Base-by-base conservation (phyloP, 2,329 filamentous ascomycete genomes). In the Diplodia mutila region DNA sequence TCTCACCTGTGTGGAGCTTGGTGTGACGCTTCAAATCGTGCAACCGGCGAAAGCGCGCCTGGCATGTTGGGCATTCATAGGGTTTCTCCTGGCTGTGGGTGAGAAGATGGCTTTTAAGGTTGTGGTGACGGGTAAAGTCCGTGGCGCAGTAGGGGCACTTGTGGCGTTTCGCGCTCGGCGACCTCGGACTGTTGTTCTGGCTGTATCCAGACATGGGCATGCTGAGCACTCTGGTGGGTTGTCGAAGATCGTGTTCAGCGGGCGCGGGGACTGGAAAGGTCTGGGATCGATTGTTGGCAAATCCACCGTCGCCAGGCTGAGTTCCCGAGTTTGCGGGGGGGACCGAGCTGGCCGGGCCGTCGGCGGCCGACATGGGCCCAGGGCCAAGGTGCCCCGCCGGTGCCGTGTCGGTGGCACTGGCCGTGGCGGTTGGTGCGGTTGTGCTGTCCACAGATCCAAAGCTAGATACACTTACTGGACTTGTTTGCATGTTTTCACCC, bases 1-100 rank as follows among this genome's bases (percentile, higher is more conserved):
- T 90, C 82, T 99, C 95, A 66, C 95, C 95, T 0, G 94, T 98
- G 76, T 99, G 95, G 25, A 99, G 86, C 80, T 99, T 99, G 71
- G 91, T 93, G 78, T 99, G 95, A 49, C 95, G 89, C 82, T 99
- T 99, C 71, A 99, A 81, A 75, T 99, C 95, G 77, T 99, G 95
- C 63, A 98, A 84, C 70, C 95, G 89, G 66, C 95, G 88, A 80
- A 99, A 99, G 64, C 94, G 89, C 79, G 95, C 92, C 73, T 94
- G 88, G 78, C 95, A 99, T n/a, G 92, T 93, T 70, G 92, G 90
- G 77, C 95, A 99, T 32, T 95, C 88, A 76, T 95, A 99, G 0
- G 95, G 95, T 80, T 99, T 99, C 79, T 99, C 95, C 83, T 99
- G 94, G 75, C 94, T 97, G 79, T 98, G 95, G 0, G 95, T 98